These are phyloP conservation scores for Westerdykella aurantiaca DNA, from an alignment of 2,329 filamentous ascomycete species.

Conservation along the genomic window DNA sequence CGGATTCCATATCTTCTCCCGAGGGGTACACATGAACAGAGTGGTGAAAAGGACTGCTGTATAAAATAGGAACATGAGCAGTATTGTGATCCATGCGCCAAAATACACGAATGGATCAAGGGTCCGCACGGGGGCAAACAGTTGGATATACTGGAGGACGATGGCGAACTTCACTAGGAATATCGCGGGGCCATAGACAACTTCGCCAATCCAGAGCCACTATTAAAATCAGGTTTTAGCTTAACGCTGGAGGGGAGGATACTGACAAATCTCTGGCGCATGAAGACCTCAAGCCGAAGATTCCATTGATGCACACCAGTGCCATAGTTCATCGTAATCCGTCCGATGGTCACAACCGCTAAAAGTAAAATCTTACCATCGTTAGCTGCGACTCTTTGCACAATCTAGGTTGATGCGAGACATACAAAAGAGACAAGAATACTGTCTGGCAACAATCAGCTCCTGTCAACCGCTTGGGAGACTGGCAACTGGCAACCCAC, in stretches of 20 bases:
- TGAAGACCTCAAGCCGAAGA: conserved; percentile 18
- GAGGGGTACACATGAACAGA: conserved; percentile 21
- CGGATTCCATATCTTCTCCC: conserved; percentile 24
- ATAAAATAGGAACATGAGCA: conserved; percentile 18
- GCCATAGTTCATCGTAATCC: conserved; percentile 23
- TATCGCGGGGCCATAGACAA: conserved; percentile 23
- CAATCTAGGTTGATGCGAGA: background rate
- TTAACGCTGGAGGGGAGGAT: background rate
- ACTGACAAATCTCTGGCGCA: conserved; percentile 22
- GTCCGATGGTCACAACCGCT: conserved; percentile 17
- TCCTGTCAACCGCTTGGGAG: background rate
- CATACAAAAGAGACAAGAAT: conserved; percentile 20
- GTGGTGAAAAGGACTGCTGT: conserved; percentile 17
- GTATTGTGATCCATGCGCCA: conserved; percentile 17
- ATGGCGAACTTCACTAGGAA: conserved; percentile 26
- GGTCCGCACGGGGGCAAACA: conserved; percentile 20
- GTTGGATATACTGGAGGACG: conserved; percentile 22
- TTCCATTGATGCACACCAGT: conserved; percentile 29
- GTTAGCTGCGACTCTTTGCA: conserved; percentile 1
- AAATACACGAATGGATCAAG: conserved; percentile 20
- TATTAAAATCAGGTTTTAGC: conserved; percentile 1
- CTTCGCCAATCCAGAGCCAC: conserved; percentile 22
- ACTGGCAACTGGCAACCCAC: conserved; percentile 10
- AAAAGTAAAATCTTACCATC: conserved; percentile 16
- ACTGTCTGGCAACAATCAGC: conserved; percentile 15